phyloP scores from a whole-genome alignment of 257 asterid genomes.

The Solanum bulbocastanum region DNA sequence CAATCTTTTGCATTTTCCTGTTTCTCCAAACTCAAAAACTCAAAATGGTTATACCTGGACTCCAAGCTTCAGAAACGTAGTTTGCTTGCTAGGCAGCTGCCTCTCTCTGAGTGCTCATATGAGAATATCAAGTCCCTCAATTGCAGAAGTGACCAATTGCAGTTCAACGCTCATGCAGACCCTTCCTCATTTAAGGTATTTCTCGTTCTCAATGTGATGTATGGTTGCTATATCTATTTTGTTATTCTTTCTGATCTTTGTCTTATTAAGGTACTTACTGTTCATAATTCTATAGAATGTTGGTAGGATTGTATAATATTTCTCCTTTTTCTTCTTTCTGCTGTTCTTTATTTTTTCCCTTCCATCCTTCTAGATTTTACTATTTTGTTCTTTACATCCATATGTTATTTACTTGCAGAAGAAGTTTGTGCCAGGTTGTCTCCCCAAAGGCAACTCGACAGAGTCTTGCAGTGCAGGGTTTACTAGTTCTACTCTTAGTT shows the following conservation, averaged over 20 bases:
- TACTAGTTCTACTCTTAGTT: constrained; percentile 23
- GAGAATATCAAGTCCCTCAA: constrained; percentile 67
- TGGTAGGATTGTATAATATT: background rate
- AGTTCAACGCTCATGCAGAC: constrained; percentile 23
- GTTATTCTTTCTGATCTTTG: background rate
- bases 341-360: background rate
- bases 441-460: constrained; percentile 41
- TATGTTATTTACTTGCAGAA: constrained; percentile 18
- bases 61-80: constrained; percentile 54
- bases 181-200: constrained; percentile 45
- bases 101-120: constrained; percentile 74
- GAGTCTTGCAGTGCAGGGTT: constrained; percentile 29
- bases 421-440: constrained; percentile 24
- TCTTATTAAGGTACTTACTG: background rate
- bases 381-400: background rate
- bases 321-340: background rate
- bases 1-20: constrained; percentile 57
- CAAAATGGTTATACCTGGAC: constrained; percentile 64
- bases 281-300: background rate
- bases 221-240: background rate
- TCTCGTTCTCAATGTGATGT: background rate
- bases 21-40: constrained; percentile 45
- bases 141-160: constrained; percentile 19
- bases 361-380: background rate
- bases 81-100: constrained; percentile 41